Conservation (phyloP, 1,284 basidiomycete species). For the Microbotryum lychnidis-dioicae region DNA sequence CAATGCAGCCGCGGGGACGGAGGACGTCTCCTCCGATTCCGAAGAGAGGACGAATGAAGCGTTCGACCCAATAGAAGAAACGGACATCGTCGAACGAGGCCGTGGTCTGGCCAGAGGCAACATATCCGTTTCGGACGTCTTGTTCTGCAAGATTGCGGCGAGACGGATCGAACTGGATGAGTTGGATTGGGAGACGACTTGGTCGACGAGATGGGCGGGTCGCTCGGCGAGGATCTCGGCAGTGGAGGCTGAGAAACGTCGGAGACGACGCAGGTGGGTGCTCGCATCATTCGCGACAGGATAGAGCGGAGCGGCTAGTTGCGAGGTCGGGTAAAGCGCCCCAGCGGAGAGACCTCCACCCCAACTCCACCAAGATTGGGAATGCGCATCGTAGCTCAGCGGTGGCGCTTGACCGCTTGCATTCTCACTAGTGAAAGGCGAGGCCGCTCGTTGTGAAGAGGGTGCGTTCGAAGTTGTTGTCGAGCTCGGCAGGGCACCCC, state of each 20-base stretch:
- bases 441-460: background rate
- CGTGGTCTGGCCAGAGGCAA: background rate
- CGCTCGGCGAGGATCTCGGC: background rate
- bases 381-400: too few species aligned
- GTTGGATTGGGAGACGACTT: background rate
- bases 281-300: background rate
- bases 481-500: background rate
- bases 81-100: slow-evolving; percentile 1
- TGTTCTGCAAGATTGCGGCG: background rate
- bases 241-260: background rate
- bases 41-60: background rate
- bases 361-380: background rate
- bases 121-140: background rate
- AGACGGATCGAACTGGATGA: background rate
- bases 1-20: background rate
- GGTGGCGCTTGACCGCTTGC: background rate
- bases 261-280: background rate
- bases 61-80: background rate
- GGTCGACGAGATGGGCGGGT: background rate
- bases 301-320: background rate
- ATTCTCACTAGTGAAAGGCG: background rate
- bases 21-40: background rate
- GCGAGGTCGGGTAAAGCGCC: background rate
- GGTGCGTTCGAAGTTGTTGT: background rate
- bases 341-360: background rate